Base-by-base conservation (phyloP, 2,329 filamentous ascomycete species). In the Pseudocercospora vitis region DNA sequence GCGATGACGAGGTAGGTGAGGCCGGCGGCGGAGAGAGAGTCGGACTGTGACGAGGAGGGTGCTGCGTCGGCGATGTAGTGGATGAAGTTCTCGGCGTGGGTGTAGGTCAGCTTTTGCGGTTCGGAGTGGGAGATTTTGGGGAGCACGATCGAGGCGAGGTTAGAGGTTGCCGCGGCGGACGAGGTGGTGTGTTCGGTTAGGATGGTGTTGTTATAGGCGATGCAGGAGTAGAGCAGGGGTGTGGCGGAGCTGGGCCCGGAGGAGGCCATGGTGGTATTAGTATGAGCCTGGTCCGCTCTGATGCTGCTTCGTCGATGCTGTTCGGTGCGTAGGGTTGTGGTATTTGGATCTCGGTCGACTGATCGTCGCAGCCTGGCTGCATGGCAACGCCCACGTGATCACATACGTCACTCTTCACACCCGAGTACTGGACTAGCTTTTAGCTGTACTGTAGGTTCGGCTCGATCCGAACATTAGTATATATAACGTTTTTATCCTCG, bases 1-100 rank as follows among this genome's bases (percentile, higher is more conserved):
- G 91, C 88, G 58, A 99, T 85, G 55, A 96, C 90, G 45, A 99
- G 83, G 74, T 94, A 99, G 42, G 91, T 96, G 32, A 99, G 82
- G 1, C 91, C 89, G 49, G 89, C 89, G 79, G 78, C 61, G 65
- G 63, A 68, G 52, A 69, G 59, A 56, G 67, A 68, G 52, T 63
- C 59, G 12, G 65, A 48, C n/a, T 55, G 53, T 18, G 59, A 56
- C 24, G 60, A 60, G 4, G 68, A 65, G 31, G 65, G 60, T 6
- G 58, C 40, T 0, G 90, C 85, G 69, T 94, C 88, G 67, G 91
- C 83, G 69, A 97, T 88, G 79, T 95, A 96, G 80, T 99, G 92
- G 73, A 97, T 94, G 78, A 94, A 90, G 72, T 95, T 86, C 56
- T 86, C 79, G 74, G 91, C 88, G 73, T 96, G 91, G 21, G 64